Conservation (phyloP, 805 yeast species). For the Metschnikowia continentalis region DNA sequence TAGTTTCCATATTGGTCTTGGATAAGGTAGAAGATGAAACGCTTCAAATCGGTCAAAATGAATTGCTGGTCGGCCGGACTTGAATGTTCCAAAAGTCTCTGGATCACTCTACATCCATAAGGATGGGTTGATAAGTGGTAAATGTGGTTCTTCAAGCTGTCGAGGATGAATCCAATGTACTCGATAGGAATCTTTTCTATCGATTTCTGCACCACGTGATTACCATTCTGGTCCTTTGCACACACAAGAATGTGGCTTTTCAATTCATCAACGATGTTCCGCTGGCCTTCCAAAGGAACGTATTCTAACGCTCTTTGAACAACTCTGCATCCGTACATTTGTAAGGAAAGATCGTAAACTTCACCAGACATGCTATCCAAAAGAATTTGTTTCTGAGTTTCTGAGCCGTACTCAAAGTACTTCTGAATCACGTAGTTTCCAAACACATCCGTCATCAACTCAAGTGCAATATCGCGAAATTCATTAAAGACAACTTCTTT, state of each 20-base stretch:
- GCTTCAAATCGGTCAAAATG: constrained; percentile 68
- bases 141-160: constrained; percentile 63
- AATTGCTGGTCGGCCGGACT: constrained; percentile 56
- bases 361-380: constrained; percentile 71
- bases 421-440: constrained; percentile 97
- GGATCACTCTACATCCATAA: constrained; percentile 96
- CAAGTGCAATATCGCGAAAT: constrained; percentile 67
- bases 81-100: constrained; percentile 82
- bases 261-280: constrained; percentile 66
- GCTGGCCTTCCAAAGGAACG: constrained; percentile 59
- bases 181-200: constrained; percentile 80
- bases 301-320: constrained; percentile 90
- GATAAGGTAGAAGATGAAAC: constrained; percentile 68
- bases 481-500: constrained; percentile 82
- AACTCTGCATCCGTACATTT: constrained; percentile 98
- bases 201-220: constrained; percentile 94
- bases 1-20: constrained; percentile 98
- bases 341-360: constrained; percentile 72
- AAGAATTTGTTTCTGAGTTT: constrained; percentile 62
- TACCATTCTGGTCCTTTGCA: constrained; percentile 91
- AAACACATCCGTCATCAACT: constrained; percentile 91
- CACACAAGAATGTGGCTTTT: constrained; percentile 55
- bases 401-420: constrained; percentile 78
- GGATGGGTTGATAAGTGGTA: constrained; percentile 91
- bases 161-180: constrained; percentile 65